phyloP scores from a whole-genome alignment of 768 basidiomycete genomes.

The Amanita phalloides region DNA sequence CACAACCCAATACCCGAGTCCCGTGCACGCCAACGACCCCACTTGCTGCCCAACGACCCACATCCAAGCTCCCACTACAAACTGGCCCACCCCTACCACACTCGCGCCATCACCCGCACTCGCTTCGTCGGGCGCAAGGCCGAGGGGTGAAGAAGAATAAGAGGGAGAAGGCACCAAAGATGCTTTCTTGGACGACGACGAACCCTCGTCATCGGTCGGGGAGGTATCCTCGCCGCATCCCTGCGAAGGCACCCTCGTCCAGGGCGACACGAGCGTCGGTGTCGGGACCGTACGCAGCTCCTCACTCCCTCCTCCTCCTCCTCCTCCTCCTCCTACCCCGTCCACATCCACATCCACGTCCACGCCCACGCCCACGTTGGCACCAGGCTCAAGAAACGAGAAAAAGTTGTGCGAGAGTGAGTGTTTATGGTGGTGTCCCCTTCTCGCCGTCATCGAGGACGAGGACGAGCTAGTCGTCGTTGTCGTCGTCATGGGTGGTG shows the following conservation, averaged over 20 bases:
- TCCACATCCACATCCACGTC: not conserved
- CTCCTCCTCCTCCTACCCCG: not conserved
- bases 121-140: not conserved
- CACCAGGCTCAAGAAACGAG: constrained; percentile 82
- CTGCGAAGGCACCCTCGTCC: constrained; percentile 41
- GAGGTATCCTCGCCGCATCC: not conserved
- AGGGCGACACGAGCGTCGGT: constrained; percentile 53
- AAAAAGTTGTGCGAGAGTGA: constrained; percentile 93
- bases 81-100: constrained; percentile 30
- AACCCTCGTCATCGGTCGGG: not conserved
- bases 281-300: constrained; percentile 45
- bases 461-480: constrained; percentile 12
- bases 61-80: constrained; percentile 57
- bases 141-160: not conserved
- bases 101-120: not conserved
- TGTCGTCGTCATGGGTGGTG: constrained; percentile 18
- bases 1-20: constrained; percentile 92
- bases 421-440: constrained; percentile 89
- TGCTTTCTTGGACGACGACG: no score
- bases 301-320: not conserved
- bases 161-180: not conserved
- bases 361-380: constrained; percentile 1
- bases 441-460: constrained; percentile 27
- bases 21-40: constrained; percentile 81
- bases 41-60: constrained; percentile 89